These are phyloP conservation scores for Paecilomyces niveus DNA, from an alignment of 2,329 filamentous ascomycete species.

Conservation along the genomic window DNA sequence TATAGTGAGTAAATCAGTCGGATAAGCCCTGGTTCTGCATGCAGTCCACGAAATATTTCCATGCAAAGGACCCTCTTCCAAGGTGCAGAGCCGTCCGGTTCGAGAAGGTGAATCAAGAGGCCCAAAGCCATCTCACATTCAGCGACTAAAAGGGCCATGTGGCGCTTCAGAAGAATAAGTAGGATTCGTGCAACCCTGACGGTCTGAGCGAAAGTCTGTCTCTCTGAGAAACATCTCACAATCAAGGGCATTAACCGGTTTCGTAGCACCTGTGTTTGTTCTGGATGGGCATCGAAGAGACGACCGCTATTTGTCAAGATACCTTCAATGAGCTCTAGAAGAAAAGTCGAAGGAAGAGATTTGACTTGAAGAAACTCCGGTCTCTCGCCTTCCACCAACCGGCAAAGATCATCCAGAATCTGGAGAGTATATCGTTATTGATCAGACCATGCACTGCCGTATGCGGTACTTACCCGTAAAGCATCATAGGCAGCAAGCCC, in stretches of 20 bases:
- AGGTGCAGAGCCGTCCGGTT: conserved; percentile 66
- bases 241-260: conserved; percentile 75
- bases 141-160: conserved; percentile 64
- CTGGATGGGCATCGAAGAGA: conserved; percentile 69
- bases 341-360: conserved; percentile 71
- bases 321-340: conserved; percentile 86
- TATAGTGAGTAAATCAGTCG: conserved; percentile 74
- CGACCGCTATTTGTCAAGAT: conserved; percentile 78
- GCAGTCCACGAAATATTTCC: conserved; percentile 82
- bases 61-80: conserved; percentile 91
- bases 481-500: conserved; percentile 77
- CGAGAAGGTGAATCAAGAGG: conserved; percentile 75
- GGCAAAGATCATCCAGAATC: conserved; percentile 84
- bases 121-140: conserved; percentile 81
- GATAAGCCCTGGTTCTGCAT: conserved; percentile 70
- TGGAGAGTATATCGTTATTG: conserved; percentile 23
- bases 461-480: conserved; percentile 52
- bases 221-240: conserved; percentile 69
- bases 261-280: conserved; percentile 73
- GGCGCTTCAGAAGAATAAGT: conserved; percentile 70
- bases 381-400: conserved; percentile 76
- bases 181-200: conserved; percentile 77
- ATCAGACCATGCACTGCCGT: conserved; percentile 6
- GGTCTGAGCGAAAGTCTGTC: conserved; percentile 71
- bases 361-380: conserved; percentile 76